Evolutionary conservation across 345 rosid genomes (phyloP), one percentile per base, ranked within the genome.

Genomic region (Acer yangbiense): DNA sequence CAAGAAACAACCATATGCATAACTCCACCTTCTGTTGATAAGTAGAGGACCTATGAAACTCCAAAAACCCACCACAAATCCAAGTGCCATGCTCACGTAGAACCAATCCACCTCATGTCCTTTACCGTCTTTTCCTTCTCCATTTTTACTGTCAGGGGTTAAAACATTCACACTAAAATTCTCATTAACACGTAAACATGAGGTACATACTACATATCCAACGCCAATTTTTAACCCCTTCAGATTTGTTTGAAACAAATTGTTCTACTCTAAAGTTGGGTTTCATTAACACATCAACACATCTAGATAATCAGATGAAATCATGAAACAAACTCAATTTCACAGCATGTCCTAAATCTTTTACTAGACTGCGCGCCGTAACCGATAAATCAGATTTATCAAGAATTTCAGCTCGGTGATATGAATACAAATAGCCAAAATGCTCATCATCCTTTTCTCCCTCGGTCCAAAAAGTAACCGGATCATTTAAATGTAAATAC

Each of bases 41-140:
- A 64, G 8, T 0, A 29, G n/a, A 27, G 68, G 20, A 25, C 43
- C 41, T 13, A 29, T 64, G 14, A 64, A 18, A 64, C 68, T 11
- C 43, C 3, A 29, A 3, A 64, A 64, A 10, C 68, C 69, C 50
- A 66, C 69, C 48, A 66, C 50, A 66, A 66, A 66, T 66, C 69
- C 69, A 3, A 17, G 7, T 35, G 69, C 69, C 25, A 66, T 3
- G 21, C 50, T 39, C 9, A 2, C 25, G 0, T 35, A 66, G 21
- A 66, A 66, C 69, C 69, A 66, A n/a, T 27, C 7, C 39, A 66
- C 69, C 9, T 35, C 46, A 1, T 6, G 8, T 35, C 18, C 44
- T 5, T 18, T 18, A 65, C 20, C 48, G 0, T 6, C 69, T 14
- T 63, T 35, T 46, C 6, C 69, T 21, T 4, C 46, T 21, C 46